Conservation (phyloP, 352 stramenopile species). For the Globisporangium carolinianum region DNA sequence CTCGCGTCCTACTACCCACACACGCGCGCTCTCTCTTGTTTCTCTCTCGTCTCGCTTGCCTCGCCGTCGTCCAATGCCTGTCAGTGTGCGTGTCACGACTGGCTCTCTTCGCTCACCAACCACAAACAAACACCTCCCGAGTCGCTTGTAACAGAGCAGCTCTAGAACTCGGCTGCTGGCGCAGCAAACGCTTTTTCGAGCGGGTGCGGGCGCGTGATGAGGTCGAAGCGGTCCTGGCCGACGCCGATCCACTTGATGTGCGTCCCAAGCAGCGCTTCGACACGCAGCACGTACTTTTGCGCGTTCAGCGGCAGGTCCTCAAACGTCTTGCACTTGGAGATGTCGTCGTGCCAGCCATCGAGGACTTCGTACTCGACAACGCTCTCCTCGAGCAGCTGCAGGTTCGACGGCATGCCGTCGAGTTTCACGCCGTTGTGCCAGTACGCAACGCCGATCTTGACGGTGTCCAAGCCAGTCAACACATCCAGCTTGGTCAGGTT, state of each 20-base stretch:
- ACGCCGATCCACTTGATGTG: slow-evolving; percentile 99
- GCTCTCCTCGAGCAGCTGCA: slow-evolving; percentile 89
- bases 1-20: too few species aligned
- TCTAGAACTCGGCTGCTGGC: too few species aligned
- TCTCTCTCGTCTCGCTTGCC: too few species aligned
- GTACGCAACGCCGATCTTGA: slow-evolving; percentile 95
- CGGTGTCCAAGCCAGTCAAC: slow-evolving; percentile 93
- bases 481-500: slow-evolving; percentile 99
- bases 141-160: too few species aligned
- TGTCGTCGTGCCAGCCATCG: slow-evolving; percentile 95
- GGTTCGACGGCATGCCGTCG: slow-evolving; percentile 91
- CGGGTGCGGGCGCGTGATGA: slow-evolving; percentile 86
- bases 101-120: too few species aligned
- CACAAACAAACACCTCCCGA: too few species aligned
- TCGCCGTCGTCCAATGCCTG: too few species aligned
- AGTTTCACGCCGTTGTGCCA: slow-evolving; percentile 93
- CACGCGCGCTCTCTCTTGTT: too few species aligned
- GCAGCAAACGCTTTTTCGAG: slow-evolving; percentile 54
- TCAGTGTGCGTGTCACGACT: too few species aligned
- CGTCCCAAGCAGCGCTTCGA: slow-evolving; percentile 95
- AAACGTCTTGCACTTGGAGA: slow-evolving; percentile 94
- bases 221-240: slow-evolving; percentile 92
- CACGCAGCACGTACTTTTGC: slow-evolving; percentile 94
- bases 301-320: slow-evolving; percentile 94
- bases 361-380: slow-evolving; percentile 95